Conservation (phyloP, 805 yeast species). For the Wickerhamiella occidentalis region DNA sequence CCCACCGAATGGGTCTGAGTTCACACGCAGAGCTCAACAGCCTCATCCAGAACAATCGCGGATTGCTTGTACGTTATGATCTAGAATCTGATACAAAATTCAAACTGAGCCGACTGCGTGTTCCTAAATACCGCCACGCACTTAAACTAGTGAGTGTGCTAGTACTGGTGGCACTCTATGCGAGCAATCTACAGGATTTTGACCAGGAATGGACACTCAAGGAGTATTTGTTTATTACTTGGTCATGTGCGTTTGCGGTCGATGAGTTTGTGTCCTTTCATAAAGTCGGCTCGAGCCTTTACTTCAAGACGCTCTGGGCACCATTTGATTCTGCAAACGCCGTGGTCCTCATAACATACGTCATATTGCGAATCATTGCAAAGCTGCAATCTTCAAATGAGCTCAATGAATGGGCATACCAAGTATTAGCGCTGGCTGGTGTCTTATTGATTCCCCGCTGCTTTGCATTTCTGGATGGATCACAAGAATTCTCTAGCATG, state of each 20-base stretch:
- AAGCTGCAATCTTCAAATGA: slow-evolving; percentile 6
- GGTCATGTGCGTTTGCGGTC: slow-evolving; percentile 37
- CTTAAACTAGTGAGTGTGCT: slow-evolving; percentile 25
- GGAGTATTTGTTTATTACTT: slow-evolving; percentile 34
- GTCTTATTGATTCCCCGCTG: slow-evolving; percentile 40
- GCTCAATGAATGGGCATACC: slow-evolving; percentile 18
- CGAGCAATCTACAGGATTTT: slow-evolving; percentile 22
- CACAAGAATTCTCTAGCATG: slow-evolving; percentile 41
- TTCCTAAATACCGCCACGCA: slow-evolving; percentile 30
- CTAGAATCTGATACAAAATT: slow-evolving; percentile 28
- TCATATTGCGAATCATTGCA: slow-evolving; percentile 19
- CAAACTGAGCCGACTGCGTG: slow-evolving; percentile 31
- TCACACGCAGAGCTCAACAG: slow-evolving; percentile 22
- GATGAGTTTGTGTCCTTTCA: slow-evolving; percentile 36
- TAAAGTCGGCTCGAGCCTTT: slow-evolving; percentile 36
- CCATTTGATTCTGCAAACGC: slow-evolving; percentile 36
- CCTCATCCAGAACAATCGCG: slow-evolving; percentile 24
- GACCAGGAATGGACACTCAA: slow-evolving; percentile 16
- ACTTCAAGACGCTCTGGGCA: slow-evolving; percentile 43
- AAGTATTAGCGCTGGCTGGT: slow-evolving; percentile 31
- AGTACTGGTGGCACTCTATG: slow-evolving; percentile 26
- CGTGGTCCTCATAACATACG: slow-evolving; percentile 30
- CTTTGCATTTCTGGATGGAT: slow-evolving; percentile 39
- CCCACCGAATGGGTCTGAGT: slow-evolving; percentile 23
- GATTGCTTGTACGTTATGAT: slow-evolving; percentile 28